These are phyloP conservation scores for Ajuga chamaepitys DNA, from an alignment of 257 asterid genomes.

Conservation along the genomic window DNA sequence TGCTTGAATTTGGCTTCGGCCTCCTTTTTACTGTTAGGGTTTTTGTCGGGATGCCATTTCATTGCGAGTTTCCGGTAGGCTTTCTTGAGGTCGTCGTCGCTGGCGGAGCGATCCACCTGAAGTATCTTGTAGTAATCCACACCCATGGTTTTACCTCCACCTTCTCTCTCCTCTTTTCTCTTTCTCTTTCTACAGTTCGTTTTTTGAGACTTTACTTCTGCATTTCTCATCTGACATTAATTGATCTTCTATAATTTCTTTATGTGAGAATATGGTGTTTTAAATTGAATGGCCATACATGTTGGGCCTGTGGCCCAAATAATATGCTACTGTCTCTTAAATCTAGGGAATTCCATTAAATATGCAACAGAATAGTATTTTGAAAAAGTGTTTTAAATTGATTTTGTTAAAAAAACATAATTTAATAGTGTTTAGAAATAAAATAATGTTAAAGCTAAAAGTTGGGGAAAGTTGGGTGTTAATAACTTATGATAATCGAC, in stretches of 20 bases:
- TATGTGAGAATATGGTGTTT: too few relatives aligned
- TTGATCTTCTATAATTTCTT: neutral
- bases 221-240: neutral
- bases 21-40: slow-evolving; percentile 48
- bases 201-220: neutral
- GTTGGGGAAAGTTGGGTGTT: too few relatives aligned
- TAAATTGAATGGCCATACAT: too few relatives aligned
- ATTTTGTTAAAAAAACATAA: too few relatives aligned
- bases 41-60: slow-evolving; percentile 74
- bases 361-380: too few relatives aligned
- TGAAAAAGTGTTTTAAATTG: too few relatives aligned
- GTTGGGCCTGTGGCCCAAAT: slow-evolving; percentile 2
- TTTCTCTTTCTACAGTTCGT: neutral
- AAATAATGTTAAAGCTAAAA: too few relatives aligned
- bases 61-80: slow-evolving; percentile 61
- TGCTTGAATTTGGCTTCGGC: slow-evolving; percentile 69
- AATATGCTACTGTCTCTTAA: too few relatives aligned
- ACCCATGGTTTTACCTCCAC: slow-evolving; percentile 33
- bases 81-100: slow-evolving; percentile 52
- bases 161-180: slow-evolving; percentile 1
- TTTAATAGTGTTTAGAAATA: too few relatives aligned
- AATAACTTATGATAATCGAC: too few relatives aligned
- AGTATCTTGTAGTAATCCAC: slow-evolving; percentile 48
- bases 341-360: too few relatives aligned
- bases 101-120: slow-evolving; percentile 51